Conservation (phyloP, 1,284 basidiomycete species). For the Papiliotrema terrestris region DNA sequence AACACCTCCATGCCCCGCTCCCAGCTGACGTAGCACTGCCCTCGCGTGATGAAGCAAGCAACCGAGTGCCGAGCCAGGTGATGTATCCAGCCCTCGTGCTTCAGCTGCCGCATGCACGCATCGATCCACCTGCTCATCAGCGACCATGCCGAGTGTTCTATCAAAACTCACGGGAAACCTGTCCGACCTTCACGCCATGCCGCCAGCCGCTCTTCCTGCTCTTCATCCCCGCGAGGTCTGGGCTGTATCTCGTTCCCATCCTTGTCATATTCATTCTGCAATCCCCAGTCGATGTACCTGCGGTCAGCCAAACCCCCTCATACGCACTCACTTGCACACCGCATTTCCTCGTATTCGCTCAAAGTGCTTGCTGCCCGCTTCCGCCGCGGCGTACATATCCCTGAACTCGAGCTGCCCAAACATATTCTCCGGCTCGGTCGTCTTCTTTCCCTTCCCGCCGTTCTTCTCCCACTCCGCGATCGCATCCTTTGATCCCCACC, state of each 20-base stretch:
- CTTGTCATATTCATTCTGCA: conserved; percentile 51
- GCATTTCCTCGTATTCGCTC: conserved; percentile 50
- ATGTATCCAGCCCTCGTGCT: conserved; percentile 54
- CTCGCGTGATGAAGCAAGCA: conserved; percentile 56
- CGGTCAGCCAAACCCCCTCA: neutral
- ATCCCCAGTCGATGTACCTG: conserved; percentile 50
- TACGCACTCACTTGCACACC: conserved; percentile 42
- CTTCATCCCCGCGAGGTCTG: conserved; percentile 44
- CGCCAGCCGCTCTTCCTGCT: conserved; percentile 47
- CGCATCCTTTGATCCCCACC: conserved; percentile 47
- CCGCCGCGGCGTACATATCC: conserved; percentile 53
- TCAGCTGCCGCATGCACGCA: conserved; percentile 54
- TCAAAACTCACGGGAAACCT: conserved; percentile 53
- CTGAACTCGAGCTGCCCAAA: conserved; percentile 50
- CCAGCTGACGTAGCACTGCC: conserved; percentile 58
- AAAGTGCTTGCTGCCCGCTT: conserved; percentile 48
- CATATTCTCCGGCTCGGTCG: conserved; percentile 45
- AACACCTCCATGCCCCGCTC: conserved; percentile 57
- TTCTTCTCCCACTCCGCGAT: conserved; percentile 33
- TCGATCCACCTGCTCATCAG: conserved; percentile 38
- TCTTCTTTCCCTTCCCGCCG: conserved; percentile 25
- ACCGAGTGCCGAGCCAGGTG: conserved; percentile 56
- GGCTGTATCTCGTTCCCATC: conserved; percentile 45
- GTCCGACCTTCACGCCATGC: conserved; percentile 52
- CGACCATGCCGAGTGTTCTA: neutral